A percentile compares a stretch with the other conserved stretches of the same genome.
phyloP scores from a whole-genome alignment of 768 basidiomycete genomes.

The Agaricus blazei region DNA sequence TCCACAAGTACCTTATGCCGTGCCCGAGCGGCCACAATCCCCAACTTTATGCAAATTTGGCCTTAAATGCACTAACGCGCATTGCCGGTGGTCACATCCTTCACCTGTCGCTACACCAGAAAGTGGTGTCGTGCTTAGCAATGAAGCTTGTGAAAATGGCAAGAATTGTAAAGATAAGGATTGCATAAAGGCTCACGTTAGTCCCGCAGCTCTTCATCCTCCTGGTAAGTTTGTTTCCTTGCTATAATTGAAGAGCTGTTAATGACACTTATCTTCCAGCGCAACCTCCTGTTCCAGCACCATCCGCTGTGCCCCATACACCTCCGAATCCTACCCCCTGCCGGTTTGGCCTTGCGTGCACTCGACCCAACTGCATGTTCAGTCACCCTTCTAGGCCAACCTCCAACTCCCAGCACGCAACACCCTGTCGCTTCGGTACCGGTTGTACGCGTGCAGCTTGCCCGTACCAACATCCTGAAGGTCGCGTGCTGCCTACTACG shows the following conservation, averaged over 20 bases:
- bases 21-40: constrained; percentile 79
- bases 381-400: constrained; percentile 48
- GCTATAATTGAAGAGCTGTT: constrained; percentile 4
- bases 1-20: constrained; percentile 42
- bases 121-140: constrained; percentile 91
- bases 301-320: constrained; percentile 22
- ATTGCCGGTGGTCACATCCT: constrained; percentile 91
- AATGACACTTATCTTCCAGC: constrained; percentile 12
- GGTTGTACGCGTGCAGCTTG: constrained; percentile 84
- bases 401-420: constrained; percentile 31
- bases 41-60: constrained; percentile 93
- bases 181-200: constrained; percentile 88
- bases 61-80: constrained; percentile 84
- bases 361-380: constrained; percentile 64
- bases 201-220: constrained; percentile 73
- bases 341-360: constrained; percentile 69
- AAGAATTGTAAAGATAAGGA: constrained; percentile 91
- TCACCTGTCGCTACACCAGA: constrained; percentile 95
- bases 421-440: constrained; percentile 79
- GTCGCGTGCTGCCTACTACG: constrained; percentile 69
- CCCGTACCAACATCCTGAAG: constrained; percentile 88
- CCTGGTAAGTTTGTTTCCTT: constrained; percentile 38
- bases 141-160: constrained; percentile 87
- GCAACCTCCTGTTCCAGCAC: constrained; percentile 15
- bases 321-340: constrained; percentile 39